phyloP scores from a whole-genome alignment of 345 rosid genomes.

The Kandelia obovata region DNA sequence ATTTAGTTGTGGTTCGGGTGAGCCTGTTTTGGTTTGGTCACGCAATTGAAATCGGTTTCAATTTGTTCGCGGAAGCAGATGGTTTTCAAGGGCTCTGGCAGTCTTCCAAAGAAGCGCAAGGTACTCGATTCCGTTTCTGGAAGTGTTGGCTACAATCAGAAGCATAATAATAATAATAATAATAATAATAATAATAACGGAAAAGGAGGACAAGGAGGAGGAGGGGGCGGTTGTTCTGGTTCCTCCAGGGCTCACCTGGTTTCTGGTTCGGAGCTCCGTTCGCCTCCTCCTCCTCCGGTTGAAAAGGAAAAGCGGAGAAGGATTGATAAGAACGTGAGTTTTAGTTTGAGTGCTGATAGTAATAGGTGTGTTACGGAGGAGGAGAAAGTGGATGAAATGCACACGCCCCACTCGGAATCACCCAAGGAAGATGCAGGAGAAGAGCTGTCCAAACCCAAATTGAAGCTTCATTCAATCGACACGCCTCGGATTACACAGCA shows the following conservation, averaged over 20 bases:
- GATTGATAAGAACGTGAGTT: slow-evolving; percentile 25
- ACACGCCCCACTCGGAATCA: slow-evolving; percentile 20
- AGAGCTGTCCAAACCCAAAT: slow-evolving; percentile 17
- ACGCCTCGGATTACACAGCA: slow-evolving; percentile 50
- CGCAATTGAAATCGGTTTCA: slow-evolving; percentile 55
- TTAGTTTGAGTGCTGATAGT: slow-evolving; percentile 10
- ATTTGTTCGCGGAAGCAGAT: slow-evolving; percentile 36
- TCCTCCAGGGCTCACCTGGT: background rate
- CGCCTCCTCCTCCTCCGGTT: slow-evolving; percentile 52
- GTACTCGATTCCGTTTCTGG: slow-evolving; percentile 80
- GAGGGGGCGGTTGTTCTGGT: slow-evolving; percentile 4
- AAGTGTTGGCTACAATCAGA: slow-evolving; percentile 50
- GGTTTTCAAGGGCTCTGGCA: slow-evolving; percentile 46
- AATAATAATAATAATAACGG: slow-evolving; percentile 14
- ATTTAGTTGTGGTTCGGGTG: background rate
- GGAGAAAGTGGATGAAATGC: slow-evolving; percentile 39
- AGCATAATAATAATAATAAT: slow-evolving; percentile 40
- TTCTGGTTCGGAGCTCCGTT: slow-evolving; percentile 44
- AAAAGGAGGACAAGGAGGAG: slow-evolving; percentile 5
- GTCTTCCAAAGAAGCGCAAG: slow-evolving; percentile 64
- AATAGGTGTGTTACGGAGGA: slow-evolving; percentile 16
- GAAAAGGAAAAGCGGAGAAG: slow-evolving; percentile 44
- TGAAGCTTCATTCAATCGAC: slow-evolving; percentile 31
- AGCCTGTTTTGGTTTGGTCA: slow-evolving; percentile 30
- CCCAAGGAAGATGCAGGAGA: slow-evolving; percentile 18